Conservation (phyloP, 371 early-diverging fungal genomes). For the Lichtheimia hyalospora region DNA sequence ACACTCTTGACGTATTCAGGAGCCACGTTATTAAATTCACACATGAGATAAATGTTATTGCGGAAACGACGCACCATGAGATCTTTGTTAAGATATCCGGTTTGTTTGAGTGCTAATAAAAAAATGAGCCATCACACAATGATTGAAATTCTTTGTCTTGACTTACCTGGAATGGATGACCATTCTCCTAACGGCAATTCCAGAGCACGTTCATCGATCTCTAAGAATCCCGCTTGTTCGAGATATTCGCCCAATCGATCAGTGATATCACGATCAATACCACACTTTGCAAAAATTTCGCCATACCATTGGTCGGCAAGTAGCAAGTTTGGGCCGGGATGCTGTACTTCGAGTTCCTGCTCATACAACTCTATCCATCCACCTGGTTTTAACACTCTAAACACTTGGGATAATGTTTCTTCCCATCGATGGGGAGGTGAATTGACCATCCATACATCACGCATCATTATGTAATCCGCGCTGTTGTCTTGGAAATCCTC, state of each 20-base stretch:
- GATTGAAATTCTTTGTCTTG: not conserved
- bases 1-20: constrained; percentile 2
- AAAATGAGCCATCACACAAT: not conserved
- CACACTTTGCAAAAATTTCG: constrained; percentile 4
- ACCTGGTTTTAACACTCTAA: constrained; percentile 35
- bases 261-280: constrained; percentile 5
- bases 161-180: constrained; percentile 15
- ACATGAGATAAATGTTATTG: not conserved
- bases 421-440: constrained; percentile 26
- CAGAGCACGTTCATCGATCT: constrained; percentile 12
- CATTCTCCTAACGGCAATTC: constrained; percentile 22
- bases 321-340: constrained; percentile 11
- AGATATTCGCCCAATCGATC: constrained; percentile 1
- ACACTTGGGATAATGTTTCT: constrained; percentile 20
- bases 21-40: not conserved
- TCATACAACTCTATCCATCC: constrained; percentile 27
- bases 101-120: constrained; percentile 11
- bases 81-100: constrained; percentile 23
- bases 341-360: constrained; percentile 12
- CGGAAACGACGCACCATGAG: constrained; percentile 18
- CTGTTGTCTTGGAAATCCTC: constrained; percentile 19
- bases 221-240: constrained; percentile 4
- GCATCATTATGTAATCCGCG: constrained; percentile 32
- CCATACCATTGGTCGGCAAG: constrained; percentile 11
- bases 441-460: constrained; percentile 32